Conservation (phyloP, 306 rosid species). For the Cicer yamashitae region DNA sequence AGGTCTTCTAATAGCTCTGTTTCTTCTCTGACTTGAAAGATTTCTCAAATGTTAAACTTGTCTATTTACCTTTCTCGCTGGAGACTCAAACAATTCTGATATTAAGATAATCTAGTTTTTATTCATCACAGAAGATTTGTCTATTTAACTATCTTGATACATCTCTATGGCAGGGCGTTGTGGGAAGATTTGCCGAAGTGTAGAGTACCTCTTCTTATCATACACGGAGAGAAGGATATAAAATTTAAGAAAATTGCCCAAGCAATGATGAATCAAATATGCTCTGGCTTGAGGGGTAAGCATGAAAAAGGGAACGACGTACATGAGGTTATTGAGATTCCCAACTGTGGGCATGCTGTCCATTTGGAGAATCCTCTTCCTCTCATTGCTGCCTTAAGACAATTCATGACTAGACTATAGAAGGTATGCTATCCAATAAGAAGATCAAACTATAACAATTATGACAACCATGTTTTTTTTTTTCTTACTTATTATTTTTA, state of each 20-base stretch:
- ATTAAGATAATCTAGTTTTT: not conserved
- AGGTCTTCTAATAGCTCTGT: not conserved
- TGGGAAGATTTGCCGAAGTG: slow-evolving; percentile 82
- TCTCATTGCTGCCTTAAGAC: slow-evolving; percentile 63
- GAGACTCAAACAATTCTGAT: not conserved
- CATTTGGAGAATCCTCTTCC: slow-evolving; percentile 95
- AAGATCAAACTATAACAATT: not conserved
- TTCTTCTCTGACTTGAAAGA: not conserved
- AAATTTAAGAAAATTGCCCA: slow-evolving; percentile 76
- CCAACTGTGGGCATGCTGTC: slow-evolving; percentile 80
- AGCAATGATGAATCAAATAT: slow-evolving; percentile 56
- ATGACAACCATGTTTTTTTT: not conserved
- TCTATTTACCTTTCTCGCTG: not conserved
- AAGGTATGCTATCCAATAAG: slow-evolving; percentile 10
- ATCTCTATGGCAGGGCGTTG: slow-evolving; percentile 61
- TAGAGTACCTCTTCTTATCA: slow-evolving; percentile 69
- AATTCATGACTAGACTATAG: slow-evolving; percentile 52
- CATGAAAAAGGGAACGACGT: slow-evolving; percentile 40
- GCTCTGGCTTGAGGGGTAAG: slow-evolving; percentile 40
- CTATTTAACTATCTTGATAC: slow-evolving; percentile 4
- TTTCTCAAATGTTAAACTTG: slow-evolving; percentile 6
- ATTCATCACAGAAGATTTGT: not conserved
- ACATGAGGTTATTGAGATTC: slow-evolving; percentile 69
- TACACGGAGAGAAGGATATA: slow-evolving; percentile 79
- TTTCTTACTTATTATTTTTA: not conserved